phyloP scores from a whole-genome alignment of 2,329 filamentous ascomycete species.

The Hypoxylon sp. region DNA sequence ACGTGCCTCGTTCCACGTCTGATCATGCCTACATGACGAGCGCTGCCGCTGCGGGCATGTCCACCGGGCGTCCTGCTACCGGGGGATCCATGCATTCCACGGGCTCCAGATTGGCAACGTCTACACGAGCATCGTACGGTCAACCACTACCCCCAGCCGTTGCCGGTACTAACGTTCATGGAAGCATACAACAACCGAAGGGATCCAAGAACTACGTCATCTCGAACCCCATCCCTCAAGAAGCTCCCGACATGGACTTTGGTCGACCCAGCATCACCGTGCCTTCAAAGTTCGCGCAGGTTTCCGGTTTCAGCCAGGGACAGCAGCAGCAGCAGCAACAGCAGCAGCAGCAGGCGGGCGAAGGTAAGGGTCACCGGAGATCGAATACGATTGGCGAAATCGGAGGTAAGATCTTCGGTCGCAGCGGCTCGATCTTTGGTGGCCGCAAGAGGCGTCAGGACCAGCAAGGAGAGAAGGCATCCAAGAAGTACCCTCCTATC shows the following conservation, averaged over 20 bases:
- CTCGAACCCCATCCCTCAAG: slow-evolving; percentile 69
- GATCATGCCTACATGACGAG: slow-evolving; percentile 63
- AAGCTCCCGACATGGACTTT: slow-evolving; percentile 58
- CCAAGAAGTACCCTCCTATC: slow-evolving; percentile 83
- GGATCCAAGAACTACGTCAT: slow-evolving; percentile 74
- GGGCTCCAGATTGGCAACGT: slow-evolving; percentile 71
- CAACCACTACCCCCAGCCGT: slow-evolving; percentile 88
- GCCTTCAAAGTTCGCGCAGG: slow-evolving; percentile 65
- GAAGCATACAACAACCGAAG: slow-evolving; percentile 83
- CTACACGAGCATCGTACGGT: slow-evolving; percentile 77
- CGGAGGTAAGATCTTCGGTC: slow-evolving; percentile 83
- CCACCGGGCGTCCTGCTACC: slow-evolving; percentile 73
- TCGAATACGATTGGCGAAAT: slow-evolving; percentile 82
- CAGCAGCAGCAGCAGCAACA: slow-evolving; percentile 43
- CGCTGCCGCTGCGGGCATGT: slow-evolving; percentile 48
- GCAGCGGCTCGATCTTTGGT: slow-evolving; percentile 83
- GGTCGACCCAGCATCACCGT: slow-evolving; percentile 68
- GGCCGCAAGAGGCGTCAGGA: slow-evolving; percentile 51
- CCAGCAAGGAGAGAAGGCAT: slow-evolving; percentile 60
- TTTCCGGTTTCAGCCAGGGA: slow-evolving; percentile 66
- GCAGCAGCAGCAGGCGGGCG: slow-evolving; percentile 49
- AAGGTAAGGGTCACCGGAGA: slow-evolving; percentile 67
- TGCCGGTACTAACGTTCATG: slow-evolving; percentile 87
- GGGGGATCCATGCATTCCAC: slow-evolving; percentile 88
- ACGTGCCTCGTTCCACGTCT: slow-evolving; percentile 60